Evolutionary conservation across 176 grass and related monocot genomes (phyloP), one percentile per base, ranked within the genome.

Genomic region (Eremochloa ophiuroides): DNA sequence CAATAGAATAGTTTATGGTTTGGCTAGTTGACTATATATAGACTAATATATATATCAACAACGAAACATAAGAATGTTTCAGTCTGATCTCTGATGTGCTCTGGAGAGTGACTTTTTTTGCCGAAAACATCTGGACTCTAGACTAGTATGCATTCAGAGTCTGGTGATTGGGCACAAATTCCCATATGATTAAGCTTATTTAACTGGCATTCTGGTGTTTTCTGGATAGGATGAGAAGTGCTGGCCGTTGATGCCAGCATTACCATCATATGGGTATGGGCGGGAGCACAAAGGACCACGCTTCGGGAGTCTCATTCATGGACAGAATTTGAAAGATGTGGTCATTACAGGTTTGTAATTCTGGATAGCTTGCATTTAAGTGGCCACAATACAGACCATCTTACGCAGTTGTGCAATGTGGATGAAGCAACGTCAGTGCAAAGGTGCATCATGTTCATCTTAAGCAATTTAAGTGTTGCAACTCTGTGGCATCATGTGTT

Each of bases 251-350:
- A 80, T 98, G 86, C 90, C 96, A 65, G 80, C 93, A 65, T 73
- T 98, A 25, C 93, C 96, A 27, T 98, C 96, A 23, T 98, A 98
- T 37, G 96, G 96, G 10, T 88, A 93, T 86, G 96, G 96, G 56
- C 94, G 93, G 55, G 96, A 98, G 80, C 84, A 77, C 10, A 98
- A 93, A 87, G 96, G 90, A 6, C 90, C 92, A 48, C 93, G 93
- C 38, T 95, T 88, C 68, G 88, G 96, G 48, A 98, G 96, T 85
- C 88, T 98, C 16, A 89, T 98, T 88, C 96, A 95, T 91, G 96
- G 96, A 73, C 92, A 98, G 43, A 91, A 98, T 86, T 80, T 98
- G 80, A 86, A 83, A 84, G 92, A 98, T 80, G 79, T 98, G 8
- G 86, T 98, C 63, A 98, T 98, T 77, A 95, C 92, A 80, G 92